These are phyloP conservation scores for Intubia oerlemansii DNA, from an alignment of 2,329 filamentous ascomycete genomes.

Conservation along the genomic window DNA sequence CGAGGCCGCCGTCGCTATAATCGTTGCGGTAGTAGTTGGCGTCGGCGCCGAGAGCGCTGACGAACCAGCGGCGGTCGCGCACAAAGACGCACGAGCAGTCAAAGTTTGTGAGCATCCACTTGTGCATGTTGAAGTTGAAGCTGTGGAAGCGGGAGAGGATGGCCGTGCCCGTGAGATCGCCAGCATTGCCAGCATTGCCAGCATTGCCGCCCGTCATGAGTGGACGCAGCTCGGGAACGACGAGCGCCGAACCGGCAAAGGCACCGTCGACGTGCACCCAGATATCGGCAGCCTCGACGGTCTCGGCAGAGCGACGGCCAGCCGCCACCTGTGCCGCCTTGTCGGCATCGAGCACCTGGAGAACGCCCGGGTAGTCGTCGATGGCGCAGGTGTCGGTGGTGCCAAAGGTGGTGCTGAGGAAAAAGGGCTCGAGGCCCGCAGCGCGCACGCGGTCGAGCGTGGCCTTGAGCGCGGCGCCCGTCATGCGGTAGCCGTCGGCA, in stretches of 20 bases:
- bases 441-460: slow-evolving; percentile 43
- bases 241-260: slow-evolving; percentile 69
- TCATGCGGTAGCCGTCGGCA: slow-evolving; percentile 48
- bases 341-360: slow-evolving; percentile 19
- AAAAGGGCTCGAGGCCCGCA: slow-evolving; percentile 65
- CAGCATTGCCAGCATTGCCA: no score
- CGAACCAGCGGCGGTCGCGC: slow-evolving; percentile 53
- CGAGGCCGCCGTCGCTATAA: slow-evolving; percentile 60
- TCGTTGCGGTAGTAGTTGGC: slow-evolving; percentile 44
- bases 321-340: slow-evolving; percentile 6
- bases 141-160: slow-evolving; percentile 56
- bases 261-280: slow-evolving; percentile 94
- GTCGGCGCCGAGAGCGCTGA: slow-evolving; percentile 59
- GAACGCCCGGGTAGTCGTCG: slow-evolving; percentile 59
- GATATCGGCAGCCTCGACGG: slow-evolving; percentile 23
- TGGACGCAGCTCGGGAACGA: slow-evolving; percentile 56
- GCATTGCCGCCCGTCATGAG: slow-evolving; percentile 1
- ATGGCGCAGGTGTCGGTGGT: slow-evolving; percentile 77
- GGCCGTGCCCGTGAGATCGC: slow-evolving; percentile 19
- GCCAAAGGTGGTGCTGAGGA: slow-evolving; percentile 63
- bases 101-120: slow-evolving; percentile 91
- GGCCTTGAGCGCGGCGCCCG: slow-evolving; percentile 34
- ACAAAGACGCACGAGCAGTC: slow-evolving; percentile 69
- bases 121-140: slow-evolving; percentile 93
- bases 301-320: no score